phyloP scores from a whole-genome alignment of 176 grass and related monocot species.

The Leersia perrieri region DNA sequence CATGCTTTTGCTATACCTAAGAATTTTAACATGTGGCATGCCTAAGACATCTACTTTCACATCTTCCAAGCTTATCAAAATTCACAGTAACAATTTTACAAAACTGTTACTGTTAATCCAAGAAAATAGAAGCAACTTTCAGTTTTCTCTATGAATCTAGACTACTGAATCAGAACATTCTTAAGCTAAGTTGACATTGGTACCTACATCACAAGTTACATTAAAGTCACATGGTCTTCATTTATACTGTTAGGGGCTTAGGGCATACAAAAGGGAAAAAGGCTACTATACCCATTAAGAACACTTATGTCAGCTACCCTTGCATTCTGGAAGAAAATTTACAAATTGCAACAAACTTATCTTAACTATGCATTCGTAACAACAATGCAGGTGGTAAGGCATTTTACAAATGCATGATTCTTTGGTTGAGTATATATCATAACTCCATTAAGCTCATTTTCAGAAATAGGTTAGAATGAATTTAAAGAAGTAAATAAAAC shows the following conservation, averaged over 20 bases:
- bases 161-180: not conserved
- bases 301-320: not conserved
- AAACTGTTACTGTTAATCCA: not conserved
- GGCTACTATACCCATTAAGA: not conserved
- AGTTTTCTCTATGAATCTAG: not conserved
- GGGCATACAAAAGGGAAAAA: not conserved
- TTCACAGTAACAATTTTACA: not conserved
- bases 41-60: constrained; percentile 6
- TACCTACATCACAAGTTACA: not conserved
- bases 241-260: too few relatives aligned
- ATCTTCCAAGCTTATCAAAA: constrained; percentile 17
- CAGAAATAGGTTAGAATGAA: not conserved
- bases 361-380: not conserved
- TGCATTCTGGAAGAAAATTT: not conserved
- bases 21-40: constrained; percentile 42
- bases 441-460: constrained; percentile 6
- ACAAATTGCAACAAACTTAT: not conserved
- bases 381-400: not conserved
- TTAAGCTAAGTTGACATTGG: not conserved
- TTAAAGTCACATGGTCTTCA: not conserved
- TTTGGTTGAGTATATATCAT: not conserved
- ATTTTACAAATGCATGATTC: not conserved
- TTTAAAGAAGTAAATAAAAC: not conserved
- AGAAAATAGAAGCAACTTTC: not conserved
- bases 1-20: constrained; percentile 6